Percentiles rank a stretch among this genome's conserved stretches.
Evolutionary conservation across 2,329 filamentous ascomycete genomes (phyloP).

Genomic region (Colletotrichum tabaci): DNA sequence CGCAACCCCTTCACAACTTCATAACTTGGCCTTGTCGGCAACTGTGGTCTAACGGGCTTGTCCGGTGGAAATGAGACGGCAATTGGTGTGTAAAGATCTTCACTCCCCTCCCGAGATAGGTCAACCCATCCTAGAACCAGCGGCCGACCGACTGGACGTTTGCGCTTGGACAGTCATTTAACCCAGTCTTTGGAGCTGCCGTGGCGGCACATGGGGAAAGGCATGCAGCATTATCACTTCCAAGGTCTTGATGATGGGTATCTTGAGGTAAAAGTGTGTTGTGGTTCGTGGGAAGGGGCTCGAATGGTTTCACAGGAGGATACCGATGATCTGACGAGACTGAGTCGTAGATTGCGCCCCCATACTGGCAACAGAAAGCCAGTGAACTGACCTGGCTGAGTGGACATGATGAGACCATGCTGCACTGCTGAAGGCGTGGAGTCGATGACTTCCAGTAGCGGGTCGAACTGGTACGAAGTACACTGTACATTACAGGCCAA

Average conservation of each 20-base stretch:
- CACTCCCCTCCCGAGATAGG: neutral
- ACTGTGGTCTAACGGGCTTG: neutral
- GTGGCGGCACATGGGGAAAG: neutral
- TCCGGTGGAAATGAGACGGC: neutral
- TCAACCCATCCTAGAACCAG: too few relatives aligned
- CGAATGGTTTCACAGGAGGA: neutral
- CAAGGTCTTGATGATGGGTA: too few relatives aligned
- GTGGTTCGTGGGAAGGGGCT: neutral
- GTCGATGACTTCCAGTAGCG: neutral
- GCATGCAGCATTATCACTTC: neutral
- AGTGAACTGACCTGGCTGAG: neutral
- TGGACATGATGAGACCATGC: neutral
- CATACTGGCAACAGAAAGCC: neutral
- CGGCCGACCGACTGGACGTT: neutral
- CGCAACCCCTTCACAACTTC: conserved; percentile 6
- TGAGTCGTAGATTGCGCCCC: neutral
- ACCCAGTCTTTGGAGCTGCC: neutral
- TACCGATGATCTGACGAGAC: neutral
- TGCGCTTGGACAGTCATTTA: too few relatives aligned
- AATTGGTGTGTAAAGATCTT: neutral
- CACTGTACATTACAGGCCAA: neutral
- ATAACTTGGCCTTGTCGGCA: neutral
- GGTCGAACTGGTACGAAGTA: neutral
- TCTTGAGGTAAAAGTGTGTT: neutral
- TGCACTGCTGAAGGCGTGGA: neutral